Evolutionary conservation across 2,329 filamentous ascomycete genomes (phyloP), one percentile per base, ranked within the genome.

Genomic region (Catunica adiposa): DNA sequence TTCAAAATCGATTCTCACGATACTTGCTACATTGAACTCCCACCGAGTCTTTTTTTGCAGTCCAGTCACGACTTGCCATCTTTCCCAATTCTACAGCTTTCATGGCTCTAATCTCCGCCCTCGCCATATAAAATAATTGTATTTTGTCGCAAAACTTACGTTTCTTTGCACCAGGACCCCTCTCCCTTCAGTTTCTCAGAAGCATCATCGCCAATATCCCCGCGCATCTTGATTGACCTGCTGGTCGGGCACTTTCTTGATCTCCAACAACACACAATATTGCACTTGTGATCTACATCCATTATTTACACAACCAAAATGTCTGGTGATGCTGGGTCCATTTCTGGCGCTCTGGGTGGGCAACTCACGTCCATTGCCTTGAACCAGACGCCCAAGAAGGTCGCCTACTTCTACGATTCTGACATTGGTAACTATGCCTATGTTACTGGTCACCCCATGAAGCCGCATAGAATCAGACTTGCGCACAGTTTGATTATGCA

Each of bases 371-470:
- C 73, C 50, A 67, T 69, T 44, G 74, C 74, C 56, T 70, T 77
- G 60, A 69, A 71, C 57, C 63, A 68, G 53, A 70, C 73, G 25
- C 70, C 73, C 54, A 94, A 92, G 71, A 88, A 90, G 66, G 87
- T 97, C 58, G 90, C 90, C 56, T 97, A 97, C 72, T 97, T 97
- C 70, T 97, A 97, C 76, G 90, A 97, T 67, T 94, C 87, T 2
- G 90, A 97, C 71, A 92, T 97, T 66, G 90, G 90, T 61, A 97
- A 97, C 70, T 97, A 96, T 73, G 89, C 90, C 67, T 97, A 97
- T 66, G 88, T 94, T 57, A 89, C 88, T 60, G 89, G 88, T 20
- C 92, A 98, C 73, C 92, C 92, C 44, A 98, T 98, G 92, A 98
- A 98, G 70, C 92, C 92, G 60, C 95, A 95, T 78, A 84, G 92